Conservation (phyloP, 768 basidiomycete species). For the Filobasidium floriforme region DNA sequence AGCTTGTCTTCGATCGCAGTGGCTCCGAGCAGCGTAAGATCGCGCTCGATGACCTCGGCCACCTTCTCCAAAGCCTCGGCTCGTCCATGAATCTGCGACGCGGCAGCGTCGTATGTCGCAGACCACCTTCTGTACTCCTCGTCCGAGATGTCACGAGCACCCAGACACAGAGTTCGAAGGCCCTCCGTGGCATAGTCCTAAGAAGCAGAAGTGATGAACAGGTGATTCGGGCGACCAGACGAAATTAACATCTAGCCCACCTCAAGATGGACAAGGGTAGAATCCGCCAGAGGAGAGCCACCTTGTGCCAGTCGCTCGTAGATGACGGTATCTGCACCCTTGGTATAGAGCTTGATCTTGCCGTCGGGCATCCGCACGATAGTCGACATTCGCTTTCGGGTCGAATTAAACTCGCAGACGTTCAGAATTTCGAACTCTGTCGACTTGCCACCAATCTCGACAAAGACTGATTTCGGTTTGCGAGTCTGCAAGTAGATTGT, state of each 20-base stretch:
- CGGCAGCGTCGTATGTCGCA: constrained; percentile 79
- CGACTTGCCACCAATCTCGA: constrained; percentile 63
- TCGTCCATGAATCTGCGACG: constrained; percentile 80
- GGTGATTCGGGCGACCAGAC: not conserved
- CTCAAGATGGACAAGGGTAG: constrained; percentile 82
- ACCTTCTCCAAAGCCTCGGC: constrained; percentile 89
- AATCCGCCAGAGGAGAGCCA: constrained; percentile 68
- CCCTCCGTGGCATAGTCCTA: constrained; percentile 95
- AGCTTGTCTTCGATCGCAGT: constrained; percentile 98
- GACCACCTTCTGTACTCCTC: constrained; percentile 88
- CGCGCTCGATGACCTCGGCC: constrained; percentile 91
- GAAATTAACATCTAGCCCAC: constrained; percentile 51
- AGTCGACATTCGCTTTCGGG: constrained; percentile 96
- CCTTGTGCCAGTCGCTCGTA: constrained; percentile 72
- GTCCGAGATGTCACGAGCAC: constrained; percentile 83
- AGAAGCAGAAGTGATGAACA: not conserved
- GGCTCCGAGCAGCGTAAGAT: constrained; percentile 84
- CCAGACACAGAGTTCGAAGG: constrained; percentile 89
- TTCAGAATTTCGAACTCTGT: constrained; percentile 87
- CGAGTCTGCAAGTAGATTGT: constrained; percentile 56
- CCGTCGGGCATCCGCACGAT: constrained; percentile 79
- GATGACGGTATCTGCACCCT: constrained; percentile 97
- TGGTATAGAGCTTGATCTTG: constrained; percentile 87
- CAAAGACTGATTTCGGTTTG: constrained; percentile 91
- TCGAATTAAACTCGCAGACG: constrained; percentile 98